These are phyloP conservation scores for Artemisia annua DNA, from an alignment of 129 eudicot genomes.

Conservation along the genomic window DNA sequence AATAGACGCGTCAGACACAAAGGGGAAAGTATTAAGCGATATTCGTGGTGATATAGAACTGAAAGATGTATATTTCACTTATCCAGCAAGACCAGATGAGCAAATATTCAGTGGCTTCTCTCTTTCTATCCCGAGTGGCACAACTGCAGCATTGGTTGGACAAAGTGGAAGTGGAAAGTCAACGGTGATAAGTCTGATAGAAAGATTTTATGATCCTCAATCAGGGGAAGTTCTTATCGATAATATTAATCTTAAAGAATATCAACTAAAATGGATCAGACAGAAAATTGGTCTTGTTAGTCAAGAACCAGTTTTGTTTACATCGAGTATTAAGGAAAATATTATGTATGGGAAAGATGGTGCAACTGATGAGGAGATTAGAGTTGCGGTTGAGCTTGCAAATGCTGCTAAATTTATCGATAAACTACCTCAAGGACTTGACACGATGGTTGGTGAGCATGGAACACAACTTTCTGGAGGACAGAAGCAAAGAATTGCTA, in stretches of 20 bases:
- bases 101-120: slow-evolving; percentile 73
- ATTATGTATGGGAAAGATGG: slow-evolving; percentile 76
- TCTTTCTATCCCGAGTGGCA: slow-evolving; percentile 61
- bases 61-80: slow-evolving; percentile 56
- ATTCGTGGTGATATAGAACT: slow-evolving; percentile 70
- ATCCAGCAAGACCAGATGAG: slow-evolving; percentile 79
- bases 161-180: slow-evolving; percentile 93
- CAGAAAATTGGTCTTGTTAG: slow-evolving; percentile 82
- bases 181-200: slow-evolving; percentile 67
- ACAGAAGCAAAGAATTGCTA: slow-evolving; percentile 87
- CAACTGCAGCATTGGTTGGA: slow-evolving; percentile 82
- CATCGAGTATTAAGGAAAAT: slow-evolving; percentile 78
- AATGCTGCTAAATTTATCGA: slow-evolving; percentile 84
- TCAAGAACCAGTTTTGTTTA: slow-evolving; percentile 85
- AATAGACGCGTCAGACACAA: slow-evolving; percentile 64
- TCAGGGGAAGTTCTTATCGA: slow-evolving; percentile 77
- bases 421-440: slow-evolving; percentile 81
- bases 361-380: slow-evolving; percentile 62
- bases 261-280: slow-evolving; percentile 81
- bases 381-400: slow-evolving; percentile 81
- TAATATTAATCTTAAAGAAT: slow-evolving; percentile 61
- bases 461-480: slow-evolving; percentile 88
- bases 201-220: slow-evolving; percentile 87
- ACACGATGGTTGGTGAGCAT: slow-evolving; percentile 91
- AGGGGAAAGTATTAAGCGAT: slow-evolving; percentile 52